Percentiles rank a stretch among this genome's conserved stretches.
phyloP scores from a whole-genome alignment of 75 land plant species.

The Picea glauca region DNA sequence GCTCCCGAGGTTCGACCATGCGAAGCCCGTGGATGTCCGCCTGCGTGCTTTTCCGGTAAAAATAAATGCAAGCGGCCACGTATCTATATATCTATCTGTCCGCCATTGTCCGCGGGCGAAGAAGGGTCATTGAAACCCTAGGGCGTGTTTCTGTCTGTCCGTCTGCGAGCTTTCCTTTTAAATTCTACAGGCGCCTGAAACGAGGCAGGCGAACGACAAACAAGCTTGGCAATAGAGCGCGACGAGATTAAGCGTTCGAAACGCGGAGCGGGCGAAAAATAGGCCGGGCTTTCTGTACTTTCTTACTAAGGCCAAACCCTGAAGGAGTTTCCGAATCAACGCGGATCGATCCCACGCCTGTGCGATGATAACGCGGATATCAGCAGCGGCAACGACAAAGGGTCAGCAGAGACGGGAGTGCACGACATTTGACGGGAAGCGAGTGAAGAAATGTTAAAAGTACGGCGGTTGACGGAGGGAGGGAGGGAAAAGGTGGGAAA shows the following conservation, averaged over 20 bases:
- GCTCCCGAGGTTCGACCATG: not conserved
- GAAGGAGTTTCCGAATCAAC: not conserved
- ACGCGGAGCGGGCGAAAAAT: too few relatives aligned
- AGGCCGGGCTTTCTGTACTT: not conserved
- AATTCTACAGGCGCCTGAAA: slow-evolving; percentile 6
- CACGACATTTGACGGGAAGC: not conserved
- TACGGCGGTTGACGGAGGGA: not conserved
- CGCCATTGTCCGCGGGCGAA: too few relatives aligned
- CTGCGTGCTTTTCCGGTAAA: too few relatives aligned
- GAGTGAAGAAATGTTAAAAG: not conserved
- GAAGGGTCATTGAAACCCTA: not conserved
- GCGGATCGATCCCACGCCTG: slow-evolving; percentile 1
- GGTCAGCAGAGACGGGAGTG: not conserved
- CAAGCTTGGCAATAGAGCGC: not conserved
- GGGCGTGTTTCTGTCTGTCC: not conserved
- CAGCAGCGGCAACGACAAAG: not conserved
- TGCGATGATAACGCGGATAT: not conserved
- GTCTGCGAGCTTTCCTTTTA: not conserved
- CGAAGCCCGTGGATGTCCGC: not conserved
- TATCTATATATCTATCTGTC: not conserved
- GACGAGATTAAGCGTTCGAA: not conserved
- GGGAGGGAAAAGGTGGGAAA: not conserved
- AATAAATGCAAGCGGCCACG: too few relatives aligned
- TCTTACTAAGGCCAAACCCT: not conserved
- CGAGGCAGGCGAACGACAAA: slow-evolving; percentile 6